Percentiles rank a stretch among this genome's conserved stretches.
Conservation (phyloP, 805 yeast species). For the Kazachstania viticola region DNA sequence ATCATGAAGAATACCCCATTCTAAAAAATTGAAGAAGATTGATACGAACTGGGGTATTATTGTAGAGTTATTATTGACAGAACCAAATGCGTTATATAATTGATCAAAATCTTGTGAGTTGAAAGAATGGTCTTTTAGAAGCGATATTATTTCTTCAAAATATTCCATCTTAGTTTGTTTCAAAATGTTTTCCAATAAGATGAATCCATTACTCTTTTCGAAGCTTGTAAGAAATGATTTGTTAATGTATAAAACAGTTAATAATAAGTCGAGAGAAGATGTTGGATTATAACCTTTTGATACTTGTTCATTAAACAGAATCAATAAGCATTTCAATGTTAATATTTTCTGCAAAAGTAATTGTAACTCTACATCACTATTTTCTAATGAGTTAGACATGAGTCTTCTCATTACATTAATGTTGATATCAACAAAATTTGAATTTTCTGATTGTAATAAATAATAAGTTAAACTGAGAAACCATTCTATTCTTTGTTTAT, state of each 20-base stretch:
- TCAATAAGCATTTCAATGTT: constrained; percentile 55
- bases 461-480: constrained; percentile 41
- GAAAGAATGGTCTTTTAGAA: too few species aligned
- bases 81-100: too few species aligned
- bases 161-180: too few species aligned
- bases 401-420: background rate
- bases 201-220: constrained; percentile 35
- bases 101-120: too few species aligned
- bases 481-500: constrained; percentile 37
- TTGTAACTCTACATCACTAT: too few species aligned
- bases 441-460: constrained; percentile 30
- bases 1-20: too few species aligned
- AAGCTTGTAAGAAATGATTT: constrained; percentile 38
- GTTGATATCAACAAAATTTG: constrained; percentile 13
- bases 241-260: constrained; percentile 39
- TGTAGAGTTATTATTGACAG: too few species aligned
- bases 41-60: too few species aligned
- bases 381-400: too few species aligned
- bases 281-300: constrained; percentile 14
- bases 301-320: constrained; percentile 30
- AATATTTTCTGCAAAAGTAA: constrained; percentile 40
- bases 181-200: constrained; percentile 35
- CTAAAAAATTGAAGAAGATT: too few species aligned
- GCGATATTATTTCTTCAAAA: too few species aligned
- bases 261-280: constrained; percentile 33